Evolutionary conservation across 2,329 filamentous ascomycete genomes (phyloP).

Genomic region (Trichoderma endophyticum): DNA sequence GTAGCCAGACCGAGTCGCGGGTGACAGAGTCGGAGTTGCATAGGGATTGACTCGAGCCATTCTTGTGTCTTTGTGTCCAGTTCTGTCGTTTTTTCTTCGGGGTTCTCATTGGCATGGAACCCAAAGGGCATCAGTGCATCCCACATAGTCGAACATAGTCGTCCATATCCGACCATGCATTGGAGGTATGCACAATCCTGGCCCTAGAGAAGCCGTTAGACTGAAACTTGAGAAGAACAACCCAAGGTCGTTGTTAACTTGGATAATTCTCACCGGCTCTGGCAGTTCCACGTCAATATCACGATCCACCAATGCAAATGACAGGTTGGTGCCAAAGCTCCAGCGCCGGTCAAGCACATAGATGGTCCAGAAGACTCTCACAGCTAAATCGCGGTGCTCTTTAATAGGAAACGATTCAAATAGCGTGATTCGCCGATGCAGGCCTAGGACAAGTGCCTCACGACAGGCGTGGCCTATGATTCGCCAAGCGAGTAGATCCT

Average conservation of each 20-base stretch:
- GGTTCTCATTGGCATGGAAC: constrained; percentile 32
- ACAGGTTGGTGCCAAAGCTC: constrained; percentile 47
- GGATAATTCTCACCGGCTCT: neutral
- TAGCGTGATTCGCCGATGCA: constrained; percentile 43
- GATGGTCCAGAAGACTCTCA: constrained; percentile 48
- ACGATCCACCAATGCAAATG: neutral
- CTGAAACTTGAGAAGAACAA: neutral
- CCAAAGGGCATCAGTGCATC: constrained; percentile 41
- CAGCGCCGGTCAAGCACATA: constrained; percentile 51
- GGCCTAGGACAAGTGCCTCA: constrained; percentile 46
- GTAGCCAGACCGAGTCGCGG: constrained; percentile 36
- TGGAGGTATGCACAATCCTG: constrained; percentile 40
- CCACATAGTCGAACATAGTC: constrained; percentile 47
- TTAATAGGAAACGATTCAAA: neutral
- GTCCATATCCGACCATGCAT: constrained; percentile 48
- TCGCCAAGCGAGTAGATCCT: constrained; percentile 49
- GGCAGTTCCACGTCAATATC: neutral
- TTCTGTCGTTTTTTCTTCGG: constrained; percentile 23
- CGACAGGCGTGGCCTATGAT: constrained; percentile 46
- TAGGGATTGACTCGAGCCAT: neutral
- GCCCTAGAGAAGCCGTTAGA: constrained; percentile 23
- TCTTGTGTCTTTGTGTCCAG: neutral
- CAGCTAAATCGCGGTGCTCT: constrained; percentile 30
- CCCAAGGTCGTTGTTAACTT: neutral
- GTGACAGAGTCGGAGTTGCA: constrained; percentile 1